phyloP scores from a whole-genome alignment of 306 rosid genomes.

The Corylus americana region DNA sequence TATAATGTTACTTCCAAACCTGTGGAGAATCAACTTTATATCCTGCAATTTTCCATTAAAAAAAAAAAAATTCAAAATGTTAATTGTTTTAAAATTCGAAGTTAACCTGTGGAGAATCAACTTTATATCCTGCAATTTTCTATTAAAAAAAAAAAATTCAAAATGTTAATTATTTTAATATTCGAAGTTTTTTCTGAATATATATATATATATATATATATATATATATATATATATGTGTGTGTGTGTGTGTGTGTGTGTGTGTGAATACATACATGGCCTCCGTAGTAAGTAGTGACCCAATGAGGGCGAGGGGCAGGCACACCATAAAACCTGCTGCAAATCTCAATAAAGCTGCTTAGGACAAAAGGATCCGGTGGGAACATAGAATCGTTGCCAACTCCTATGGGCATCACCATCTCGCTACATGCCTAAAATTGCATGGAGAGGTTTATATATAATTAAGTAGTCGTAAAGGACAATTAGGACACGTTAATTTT shows the following conservation, averaged over 20 bases:
- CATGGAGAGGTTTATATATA: no score
- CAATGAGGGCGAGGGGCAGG: constrained; percentile 59
- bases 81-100: not conserved
- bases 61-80: not conserved
- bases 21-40: constrained; percentile 45
- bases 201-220: no score
- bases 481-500: not conserved
- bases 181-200: not conserved
- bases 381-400: constrained; percentile 42
- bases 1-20: constrained; percentile 63
- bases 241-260: fast-evolving
- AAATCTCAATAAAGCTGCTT: constrained; percentile 5
- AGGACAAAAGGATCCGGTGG: constrained; percentile 25
- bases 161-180: no score
- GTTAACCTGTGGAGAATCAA: no score
- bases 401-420: constrained; percentile 38
- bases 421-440: constrained; percentile 24
- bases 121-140: no score
- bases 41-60: constrained; percentile 38
- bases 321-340: constrained; percentile 44
- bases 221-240: no score
- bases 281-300: constrained; percentile 67
- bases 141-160: no score
- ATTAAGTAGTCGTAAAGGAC: not conserved
- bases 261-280: constrained; percentile 42